Percentiles rank a stretch among this genome's conserved stretches.
These are phyloP conservation scores for Galeopsis tetrahit DNA, from an alignment of 257 asterid genomes.

Conservation along the genomic window DNA sequence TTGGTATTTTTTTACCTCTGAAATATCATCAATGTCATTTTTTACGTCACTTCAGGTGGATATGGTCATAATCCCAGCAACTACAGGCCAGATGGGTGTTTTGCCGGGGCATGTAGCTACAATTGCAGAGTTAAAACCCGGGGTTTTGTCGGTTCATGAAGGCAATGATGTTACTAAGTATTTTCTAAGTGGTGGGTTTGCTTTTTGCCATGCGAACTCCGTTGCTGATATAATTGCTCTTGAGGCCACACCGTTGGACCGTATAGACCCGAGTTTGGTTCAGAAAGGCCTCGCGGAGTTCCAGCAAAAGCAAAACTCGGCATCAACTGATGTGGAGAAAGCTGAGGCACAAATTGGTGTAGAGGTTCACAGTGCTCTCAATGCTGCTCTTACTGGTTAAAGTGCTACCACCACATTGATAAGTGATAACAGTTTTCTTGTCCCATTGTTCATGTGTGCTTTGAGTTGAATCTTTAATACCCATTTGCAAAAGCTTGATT, in stretches of 20 bases:
- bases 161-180: slow-evolving; percentile 71
- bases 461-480: slow-evolving; percentile 33
- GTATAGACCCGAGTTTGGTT: slow-evolving; percentile 60
- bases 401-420: neutral
- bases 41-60: slow-evolving; percentile 60
- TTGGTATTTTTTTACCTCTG: neutral
- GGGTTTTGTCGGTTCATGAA: slow-evolving; percentile 72
- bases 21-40: neutral
- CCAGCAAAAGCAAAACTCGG: slow-evolving; percentile 75
- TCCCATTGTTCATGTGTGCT: slow-evolving; percentile 1
- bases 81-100: slow-evolving; percentile 93
- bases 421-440: slow-evolving; percentile 3
- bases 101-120: slow-evolving; percentile 93
- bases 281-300: slow-evolving; percentile 74
- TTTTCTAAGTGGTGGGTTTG: slow-evolving; percentile 79
- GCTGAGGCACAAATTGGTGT: slow-evolving; percentile 88
- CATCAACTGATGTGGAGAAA: slow-evolving; percentile 79
- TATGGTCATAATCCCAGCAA: slow-evolving; percentile 86
- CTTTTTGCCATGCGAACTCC: slow-evolving; percentile 78
- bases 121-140: slow-evolving; percentile 85
- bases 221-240: slow-evolving; percentile 71
- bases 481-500: slow-evolving; percentile 37
- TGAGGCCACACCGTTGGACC: slow-evolving; percentile 80
- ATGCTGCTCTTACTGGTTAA: slow-evolving; percentile 79
- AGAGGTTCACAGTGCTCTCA: slow-evolving; percentile 87